phyloP scores from a whole-genome alignment of 106 monocot species.

The Platanthera zijinensis region DNA sequence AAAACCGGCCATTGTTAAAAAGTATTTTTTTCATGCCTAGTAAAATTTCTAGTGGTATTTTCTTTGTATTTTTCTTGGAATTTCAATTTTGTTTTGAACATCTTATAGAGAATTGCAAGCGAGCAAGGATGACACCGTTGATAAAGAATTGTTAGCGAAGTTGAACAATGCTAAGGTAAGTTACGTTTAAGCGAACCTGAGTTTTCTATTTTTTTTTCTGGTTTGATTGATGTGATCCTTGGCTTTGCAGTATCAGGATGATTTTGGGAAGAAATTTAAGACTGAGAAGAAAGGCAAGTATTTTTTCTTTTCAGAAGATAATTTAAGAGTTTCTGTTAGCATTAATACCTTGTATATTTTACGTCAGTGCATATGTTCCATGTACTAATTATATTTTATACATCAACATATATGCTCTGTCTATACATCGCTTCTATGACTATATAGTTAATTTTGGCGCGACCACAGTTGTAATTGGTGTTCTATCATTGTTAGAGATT shows the following conservation, averaged over 20 bases:
- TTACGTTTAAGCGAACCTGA: background rate
- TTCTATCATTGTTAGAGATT: too few species aligned
- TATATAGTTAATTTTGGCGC: too few species aligned
- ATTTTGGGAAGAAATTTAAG: constrained; percentile 5
- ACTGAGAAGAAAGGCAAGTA: background rate
- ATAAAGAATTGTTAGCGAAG: constrained; percentile 5
- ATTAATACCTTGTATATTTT: background rate
- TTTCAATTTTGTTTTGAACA: background rate
- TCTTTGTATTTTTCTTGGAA: background rate
- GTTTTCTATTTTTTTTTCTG: background rate
- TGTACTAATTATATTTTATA: too few species aligned
- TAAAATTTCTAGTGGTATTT: background rate
- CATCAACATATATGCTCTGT: too few species aligned
- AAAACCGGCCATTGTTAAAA: background rate
- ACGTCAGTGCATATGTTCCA: background rate
- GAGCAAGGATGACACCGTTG: constrained; percentile 2
- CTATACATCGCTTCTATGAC: too few species aligned
- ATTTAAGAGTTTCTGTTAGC: background rate
- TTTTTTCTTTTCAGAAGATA: background rate
- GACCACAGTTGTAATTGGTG: too few species aligned
- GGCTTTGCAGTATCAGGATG: background rate
- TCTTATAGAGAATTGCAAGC: background rate
- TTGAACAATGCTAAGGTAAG: background rate
- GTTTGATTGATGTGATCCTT: background rate
- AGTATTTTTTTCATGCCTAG: background rate